Percentiles rank a stretch among this genome's conserved stretches.
phyloP scores from a whole-genome alignment of 768 basidiomycete species.

The Xerocomellus intermedius region DNA sequence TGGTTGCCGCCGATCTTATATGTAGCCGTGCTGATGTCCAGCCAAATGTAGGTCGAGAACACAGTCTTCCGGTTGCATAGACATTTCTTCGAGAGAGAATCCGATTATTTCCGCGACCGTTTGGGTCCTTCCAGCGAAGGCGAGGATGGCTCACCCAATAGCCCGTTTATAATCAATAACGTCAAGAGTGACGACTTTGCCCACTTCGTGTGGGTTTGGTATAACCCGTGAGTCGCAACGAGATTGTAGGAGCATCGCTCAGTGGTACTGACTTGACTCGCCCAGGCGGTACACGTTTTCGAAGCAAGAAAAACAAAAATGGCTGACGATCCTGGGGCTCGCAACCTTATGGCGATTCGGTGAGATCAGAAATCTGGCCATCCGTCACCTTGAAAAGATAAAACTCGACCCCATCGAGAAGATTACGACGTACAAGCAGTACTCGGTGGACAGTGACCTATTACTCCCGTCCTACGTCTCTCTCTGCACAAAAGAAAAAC shows the following conservation, averaged over 20 bases:
- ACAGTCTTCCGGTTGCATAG: conserved; percentile 35
- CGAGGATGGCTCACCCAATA: background rate
- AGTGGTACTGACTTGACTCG: background rate
- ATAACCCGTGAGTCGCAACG: conserved; percentile 36
- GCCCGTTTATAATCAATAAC: conserved; percentile 19
- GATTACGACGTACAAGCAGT: conserved; percentile 54
- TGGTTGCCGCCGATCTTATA: background rate
- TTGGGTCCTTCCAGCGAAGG: conserved; percentile 13
- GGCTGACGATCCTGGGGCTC: conserved; percentile 54
- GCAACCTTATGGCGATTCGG: conserved; percentile 54
- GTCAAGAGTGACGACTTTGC: conserved; percentile 42
- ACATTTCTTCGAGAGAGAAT: conserved; percentile 39
- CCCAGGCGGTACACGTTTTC: conserved; percentile 56
- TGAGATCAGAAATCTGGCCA: conserved; percentile 48
- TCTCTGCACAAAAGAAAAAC: conserved; percentile 50
- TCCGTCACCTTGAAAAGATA: conserved; percentile 54
- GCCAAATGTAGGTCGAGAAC: conserved; percentile 31
- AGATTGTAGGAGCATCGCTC: background rate
- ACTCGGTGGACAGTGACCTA: conserved; percentile 45
- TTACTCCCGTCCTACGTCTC: conserved; percentile 52
- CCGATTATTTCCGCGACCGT: conserved; percentile 27
- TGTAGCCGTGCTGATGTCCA: background rate
- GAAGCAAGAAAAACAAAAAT: conserved; percentile 46
- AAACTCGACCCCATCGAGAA: conserved; percentile 49
- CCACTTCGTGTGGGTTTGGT: conserved; percentile 53